These are phyloP conservation scores for Gossypioides kirkii DNA, from an alignment of 345 rosid species.

Conservation along the genomic window DNA sequence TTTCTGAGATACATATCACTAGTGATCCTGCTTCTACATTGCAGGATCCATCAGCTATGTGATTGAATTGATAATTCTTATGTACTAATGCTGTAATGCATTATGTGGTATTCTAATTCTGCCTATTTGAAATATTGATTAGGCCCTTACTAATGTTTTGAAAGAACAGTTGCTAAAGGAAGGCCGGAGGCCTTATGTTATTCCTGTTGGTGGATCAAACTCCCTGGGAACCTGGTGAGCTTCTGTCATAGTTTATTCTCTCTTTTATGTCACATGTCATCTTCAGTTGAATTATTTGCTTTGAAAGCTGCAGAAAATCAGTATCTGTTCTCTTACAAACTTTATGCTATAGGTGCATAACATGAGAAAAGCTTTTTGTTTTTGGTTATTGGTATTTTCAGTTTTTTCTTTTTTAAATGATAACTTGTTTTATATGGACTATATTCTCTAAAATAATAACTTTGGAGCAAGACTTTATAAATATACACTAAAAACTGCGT, in stretches of 20 bases:
- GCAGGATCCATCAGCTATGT: neutral
- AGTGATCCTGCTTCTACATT: constrained; percentile 1
- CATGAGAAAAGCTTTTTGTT: neutral
- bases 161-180: constrained; percentile 71
- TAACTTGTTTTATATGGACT: neutral
- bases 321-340: neutral
- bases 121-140: constrained; percentile 18
- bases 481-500: neutral
- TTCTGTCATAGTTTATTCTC: neutral
- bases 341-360: neutral
- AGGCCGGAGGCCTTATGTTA: constrained; percentile 85
- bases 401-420: neutral
- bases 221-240: constrained; percentile 92
- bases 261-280: neutral
- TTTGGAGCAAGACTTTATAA: neutral
- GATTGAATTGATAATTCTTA: neutral
- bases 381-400: neutral
- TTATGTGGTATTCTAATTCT: neutral
- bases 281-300: neutral
- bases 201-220: constrained; percentile 96
- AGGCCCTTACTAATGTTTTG: constrained; percentile 68
- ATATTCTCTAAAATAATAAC: neutral
- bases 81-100: neutral
- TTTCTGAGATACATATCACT: neutral
- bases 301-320: neutral